Conservation (phyloP, 768 basidiomycete genomes). For the Russula griseocarnosa region DNA sequence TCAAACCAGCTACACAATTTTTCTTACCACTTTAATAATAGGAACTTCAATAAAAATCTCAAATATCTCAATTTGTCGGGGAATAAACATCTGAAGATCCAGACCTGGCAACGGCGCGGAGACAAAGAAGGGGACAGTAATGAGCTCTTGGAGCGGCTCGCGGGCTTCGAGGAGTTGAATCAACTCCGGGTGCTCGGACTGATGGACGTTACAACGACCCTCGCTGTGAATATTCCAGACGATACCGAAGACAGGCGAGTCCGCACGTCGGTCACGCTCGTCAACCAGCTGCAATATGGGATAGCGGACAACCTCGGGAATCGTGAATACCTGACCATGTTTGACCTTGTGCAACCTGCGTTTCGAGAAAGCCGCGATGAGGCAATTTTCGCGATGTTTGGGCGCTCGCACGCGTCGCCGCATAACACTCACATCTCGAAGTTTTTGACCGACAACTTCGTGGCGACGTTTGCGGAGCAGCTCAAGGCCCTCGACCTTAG, state of each 20-base stretch:
- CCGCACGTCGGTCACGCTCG: conserved; percentile 82
- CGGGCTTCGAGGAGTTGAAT: conserved; percentile 83
- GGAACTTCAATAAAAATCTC: conserved; percentile 95
- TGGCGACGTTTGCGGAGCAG: conserved; percentile 56
- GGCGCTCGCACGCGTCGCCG: conserved; percentile 57
- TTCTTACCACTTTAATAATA: conserved; percentile 33
- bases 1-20: background rate
- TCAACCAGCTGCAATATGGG: conserved; percentile 92
- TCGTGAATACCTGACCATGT: conserved; percentile 76
- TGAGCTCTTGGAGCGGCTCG: conserved; percentile 39
- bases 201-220: conserved; percentile 86
- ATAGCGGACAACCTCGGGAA: conserved; percentile 89
- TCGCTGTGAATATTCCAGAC: conserved; percentile 60
- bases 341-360: conserved; percentile 87
- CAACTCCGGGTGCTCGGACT: conserved; percentile 89
- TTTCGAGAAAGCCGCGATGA: conserved; percentile 75
- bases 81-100: conserved; percentile 95
- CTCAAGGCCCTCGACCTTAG: conserved; percentile 44
- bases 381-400: conserved; percentile 96
- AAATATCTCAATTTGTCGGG: conserved; percentile 95
- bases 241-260: conserved; percentile 88
- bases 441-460: conserved; percentile 79
- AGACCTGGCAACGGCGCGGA: conserved; percentile 52
- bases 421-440: conserved; percentile 71
- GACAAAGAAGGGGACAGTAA: conserved; percentile 34